Conservation (phyloP, 2,329 filamentous ascomycete species). For the Colletotrichum sidae region DNA sequence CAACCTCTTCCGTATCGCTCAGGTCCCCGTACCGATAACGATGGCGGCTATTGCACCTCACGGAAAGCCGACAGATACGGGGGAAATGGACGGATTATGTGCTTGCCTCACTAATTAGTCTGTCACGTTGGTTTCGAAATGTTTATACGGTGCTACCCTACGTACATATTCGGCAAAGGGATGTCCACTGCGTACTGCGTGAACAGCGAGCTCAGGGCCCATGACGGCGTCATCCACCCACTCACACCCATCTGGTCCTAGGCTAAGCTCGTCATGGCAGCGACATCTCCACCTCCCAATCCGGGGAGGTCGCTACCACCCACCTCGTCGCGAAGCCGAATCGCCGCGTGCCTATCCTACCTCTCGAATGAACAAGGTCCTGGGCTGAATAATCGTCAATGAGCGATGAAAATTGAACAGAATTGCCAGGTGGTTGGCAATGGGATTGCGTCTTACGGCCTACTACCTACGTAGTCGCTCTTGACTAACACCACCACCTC, state of each 20-base stretch:
- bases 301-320: neutral
- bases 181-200: no score
- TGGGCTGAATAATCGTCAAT: slow-evolving; percentile 31
- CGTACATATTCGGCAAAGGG: no score
- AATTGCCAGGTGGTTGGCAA: neutral
- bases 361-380: neutral
- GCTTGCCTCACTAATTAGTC: no score
- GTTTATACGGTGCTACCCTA: no score
- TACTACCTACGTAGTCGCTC: neutral
- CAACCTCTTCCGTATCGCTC: no score
- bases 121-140: no score
- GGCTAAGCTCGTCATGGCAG: neutral
- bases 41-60: no score
- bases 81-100: no score
- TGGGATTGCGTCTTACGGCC: slow-evolving; percentile 11
- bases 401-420: neutral
- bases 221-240: neutral
- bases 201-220: neutral
- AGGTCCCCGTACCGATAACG: no score
- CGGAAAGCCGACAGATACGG: no score
- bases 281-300: slow-evolving; percentile 11
- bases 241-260: slow-evolving; percentile 1
- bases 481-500: slow-evolving; percentile 22
- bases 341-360: no score
- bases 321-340: no score